Percentiles rank a stretch among this genome's conserved stretches.
phyloP scores from a whole-genome alignment of 345 rosid species.

The Eucalyptus brandiana region DNA sequence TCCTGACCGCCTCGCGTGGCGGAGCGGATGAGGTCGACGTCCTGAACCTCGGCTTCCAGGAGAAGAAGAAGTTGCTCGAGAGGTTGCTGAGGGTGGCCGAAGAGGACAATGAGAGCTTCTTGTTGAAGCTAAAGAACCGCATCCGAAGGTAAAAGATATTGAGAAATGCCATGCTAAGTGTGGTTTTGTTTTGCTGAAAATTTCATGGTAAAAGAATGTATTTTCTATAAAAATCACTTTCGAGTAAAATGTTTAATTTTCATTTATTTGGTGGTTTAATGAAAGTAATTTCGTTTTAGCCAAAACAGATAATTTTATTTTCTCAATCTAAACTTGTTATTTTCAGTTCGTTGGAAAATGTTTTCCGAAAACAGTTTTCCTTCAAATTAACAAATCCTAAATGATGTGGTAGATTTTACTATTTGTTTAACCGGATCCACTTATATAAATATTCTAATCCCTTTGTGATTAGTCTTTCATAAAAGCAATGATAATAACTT shows the following conservation, averaged over 20 bases:
- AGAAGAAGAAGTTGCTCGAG: slow-evolving; percentile 19
- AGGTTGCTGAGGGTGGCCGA: slow-evolving; percentile 20
- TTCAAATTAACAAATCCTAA: not conserved
- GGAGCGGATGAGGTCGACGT: slow-evolving; percentile 14
- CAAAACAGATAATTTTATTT: too few relatives aligned
- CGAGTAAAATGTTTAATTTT: too few relatives aligned
- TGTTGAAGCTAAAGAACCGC: slow-evolving; percentile 4
- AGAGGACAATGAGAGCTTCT: slow-evolving; percentile 32
- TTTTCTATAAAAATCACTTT: too few relatives aligned
- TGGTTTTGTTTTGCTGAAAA: too few relatives aligned
- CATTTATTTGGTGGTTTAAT: too few relatives aligned
- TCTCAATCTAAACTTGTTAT: too few relatives aligned
- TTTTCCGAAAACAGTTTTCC: too few relatives aligned
- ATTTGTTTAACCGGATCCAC: not conserved
- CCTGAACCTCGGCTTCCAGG: slow-evolving; percentile 13
- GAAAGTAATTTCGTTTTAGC: too few relatives aligned
- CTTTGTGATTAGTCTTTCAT: not conserved
- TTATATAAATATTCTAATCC: not conserved
- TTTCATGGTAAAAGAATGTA: too few relatives aligned
- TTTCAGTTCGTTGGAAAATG: too few relatives aligned
- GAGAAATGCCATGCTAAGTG: too few relatives aligned
- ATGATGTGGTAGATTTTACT: not conserved
- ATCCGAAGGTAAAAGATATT: not conserved
- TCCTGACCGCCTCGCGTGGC: slow-evolving; percentile 6
- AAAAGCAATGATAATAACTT: not conserved